Evolutionary conservation across 148 eudicot species (phyloP), one percentile per base, ranked within the genome.

Genomic region (Mesembryanthemum crystallinum): DNA sequence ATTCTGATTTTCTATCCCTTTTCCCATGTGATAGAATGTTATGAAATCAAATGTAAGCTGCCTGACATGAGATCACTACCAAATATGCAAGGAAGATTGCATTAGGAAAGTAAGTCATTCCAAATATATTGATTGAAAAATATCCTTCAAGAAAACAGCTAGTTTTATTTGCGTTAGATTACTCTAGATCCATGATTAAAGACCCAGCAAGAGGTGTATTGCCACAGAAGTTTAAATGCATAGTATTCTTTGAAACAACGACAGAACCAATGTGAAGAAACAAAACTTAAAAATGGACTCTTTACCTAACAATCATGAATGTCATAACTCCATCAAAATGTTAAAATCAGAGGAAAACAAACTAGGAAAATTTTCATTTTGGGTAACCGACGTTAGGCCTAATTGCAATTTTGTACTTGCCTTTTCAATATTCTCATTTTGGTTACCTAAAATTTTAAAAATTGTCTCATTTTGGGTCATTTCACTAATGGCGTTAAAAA

Each of bases 11-110:
- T 4, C 8, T 67, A 47, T 45, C 35, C 27, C 11, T 27, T 29
- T 42, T 43, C 23, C 13, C 23, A 39, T 66, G 45, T 67, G 62
- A 64, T 55, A 49, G 29, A 76, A 76, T 52, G 14, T 39, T 43
- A 15, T 66, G 24, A 73, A 43, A 37, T 67, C 32, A 67, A 51
- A 67, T 23, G 7, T 3, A 43, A 42, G 8, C 71, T 43, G 42
- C 71, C 27, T 67, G 14, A 25, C 32, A n/a, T 60, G 65, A 45
- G 30, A 30, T 45, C 76, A 67, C 7, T 51, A 70, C 27, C 35
- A 52, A 69, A 12, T 23, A 59, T 52, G 12, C 66, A 10, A 47
- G n/a, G 52, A 79, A 47, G 30, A 23, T 69, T 52, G 58, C 37
- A 33, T 47, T n/a, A 29, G 13, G 33, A 25, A 79, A 70, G 57